phyloP scores from a whole-genome alignment of 805 yeast species.

The Barnettozyma botsteinii region DNA sequence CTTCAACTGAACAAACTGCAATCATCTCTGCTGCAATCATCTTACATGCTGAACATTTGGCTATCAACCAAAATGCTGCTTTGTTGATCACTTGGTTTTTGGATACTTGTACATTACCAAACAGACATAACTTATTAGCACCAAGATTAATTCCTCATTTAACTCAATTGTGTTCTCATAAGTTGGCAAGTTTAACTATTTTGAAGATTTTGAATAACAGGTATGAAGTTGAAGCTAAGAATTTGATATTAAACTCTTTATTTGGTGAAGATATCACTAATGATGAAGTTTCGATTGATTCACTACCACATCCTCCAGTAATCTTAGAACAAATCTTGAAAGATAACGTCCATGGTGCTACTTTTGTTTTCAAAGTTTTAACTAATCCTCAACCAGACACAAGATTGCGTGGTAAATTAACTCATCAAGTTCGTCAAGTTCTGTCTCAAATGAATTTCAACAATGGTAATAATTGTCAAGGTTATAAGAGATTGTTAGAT shows the following conservation, averaged over 20 bases:
- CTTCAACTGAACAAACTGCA: constrained; percentile 60
- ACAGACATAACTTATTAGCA: constrained; percentile 62
- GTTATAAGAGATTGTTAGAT: constrained; percentile 81
- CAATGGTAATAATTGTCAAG: constrained; percentile 41
- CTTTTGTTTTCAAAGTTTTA: constrained; percentile 73
- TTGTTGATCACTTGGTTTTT: constrained; percentile 88
- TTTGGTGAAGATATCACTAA: constrained; percentile 45
- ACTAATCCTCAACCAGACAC: constrained; percentile 64
- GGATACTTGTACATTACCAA: constrained; percentile 69
- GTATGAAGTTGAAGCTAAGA: constrained; percentile 56
- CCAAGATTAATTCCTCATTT: constrained; percentile 57
- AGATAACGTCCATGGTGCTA: constrained; percentile 66
- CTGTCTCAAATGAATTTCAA: constrained; percentile 53
- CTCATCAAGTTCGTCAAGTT: constrained; percentile 56
- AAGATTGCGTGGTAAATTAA: constrained; percentile 50
- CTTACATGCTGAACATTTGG: constrained; percentile 70
- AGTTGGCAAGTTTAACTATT: constrained; percentile 77
- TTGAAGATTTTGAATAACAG: constrained; percentile 72
- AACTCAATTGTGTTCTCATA: constrained; percentile 64
- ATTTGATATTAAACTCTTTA: constrained; percentile 54
- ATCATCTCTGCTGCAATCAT: constrained; percentile 75
- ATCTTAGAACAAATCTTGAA: constrained; percentile 53
- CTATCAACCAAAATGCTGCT: constrained; percentile 82
- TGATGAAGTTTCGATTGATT: constrained; percentile 11
- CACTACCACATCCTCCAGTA: constrained; percentile 34